Conservation (phyloP, 202 grass and related monocot species). For the Eragrostis tef region DNA sequence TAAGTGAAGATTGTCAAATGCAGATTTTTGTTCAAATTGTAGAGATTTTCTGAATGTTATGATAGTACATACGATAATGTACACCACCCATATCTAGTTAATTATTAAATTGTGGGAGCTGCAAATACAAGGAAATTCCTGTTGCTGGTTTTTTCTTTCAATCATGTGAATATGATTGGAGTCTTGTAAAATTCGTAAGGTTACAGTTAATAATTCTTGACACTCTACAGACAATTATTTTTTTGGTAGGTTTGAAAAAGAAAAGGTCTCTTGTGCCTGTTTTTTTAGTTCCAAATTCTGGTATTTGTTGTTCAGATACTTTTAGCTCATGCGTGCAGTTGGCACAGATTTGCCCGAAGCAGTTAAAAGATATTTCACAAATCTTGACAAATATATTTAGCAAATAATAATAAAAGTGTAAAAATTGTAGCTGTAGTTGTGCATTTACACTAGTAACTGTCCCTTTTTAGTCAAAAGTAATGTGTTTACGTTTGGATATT, state of each 20-base stretch:
- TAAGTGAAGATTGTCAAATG: background rate
- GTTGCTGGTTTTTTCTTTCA: background rate
- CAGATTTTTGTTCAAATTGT: background rate
- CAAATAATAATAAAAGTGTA: background rate
- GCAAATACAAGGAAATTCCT: background rate
- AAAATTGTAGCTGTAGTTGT: background rate
- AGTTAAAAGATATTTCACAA: slow-evolving; percentile 4
- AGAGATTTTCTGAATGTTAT: background rate
- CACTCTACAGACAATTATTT: background rate
- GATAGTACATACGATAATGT: background rate
- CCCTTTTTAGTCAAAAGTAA: background rate
- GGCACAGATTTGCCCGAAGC: background rate
- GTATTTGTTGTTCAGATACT: background rate
- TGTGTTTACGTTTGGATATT: background rate
- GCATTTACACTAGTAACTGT: background rate
- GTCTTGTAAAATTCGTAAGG: background rate
- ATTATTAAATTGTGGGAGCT: background rate
- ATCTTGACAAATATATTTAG: background rate
- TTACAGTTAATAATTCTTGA: background rate
- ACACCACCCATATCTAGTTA: background rate
- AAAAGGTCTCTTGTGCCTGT: background rate
- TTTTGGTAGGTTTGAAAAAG: background rate
- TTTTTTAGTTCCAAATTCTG: background rate
- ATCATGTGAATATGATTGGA: background rate
- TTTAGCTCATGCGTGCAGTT: background rate